phyloP scores from a whole-genome alignment of 2,329 filamentous ascomycete genomes.

The Dothiorella sarmentorum region DNA sequence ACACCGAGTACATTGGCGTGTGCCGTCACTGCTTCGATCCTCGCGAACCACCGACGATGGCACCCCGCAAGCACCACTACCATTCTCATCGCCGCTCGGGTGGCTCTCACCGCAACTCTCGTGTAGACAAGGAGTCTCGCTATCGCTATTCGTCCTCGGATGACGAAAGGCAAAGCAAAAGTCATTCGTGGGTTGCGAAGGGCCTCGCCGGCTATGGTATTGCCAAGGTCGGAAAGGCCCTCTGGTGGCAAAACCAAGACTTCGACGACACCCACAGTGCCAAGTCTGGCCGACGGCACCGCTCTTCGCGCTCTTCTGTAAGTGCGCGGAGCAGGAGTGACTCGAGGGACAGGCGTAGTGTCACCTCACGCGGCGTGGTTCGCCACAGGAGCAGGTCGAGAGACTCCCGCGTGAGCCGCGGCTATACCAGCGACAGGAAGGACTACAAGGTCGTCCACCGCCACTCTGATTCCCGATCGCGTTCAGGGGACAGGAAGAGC shows the following conservation, averaged over 20 bases:
- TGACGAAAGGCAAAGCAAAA: conserved; percentile 47
- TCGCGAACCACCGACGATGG: conserved; percentile 52
- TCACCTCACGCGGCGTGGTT: conserved; percentile 44
- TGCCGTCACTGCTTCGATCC: conserved; percentile 65
- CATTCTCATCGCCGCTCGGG: conserved; percentile 44
- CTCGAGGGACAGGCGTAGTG: conserved; percentile 41
- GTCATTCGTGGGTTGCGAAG: conserved; percentile 51
- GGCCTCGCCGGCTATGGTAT: conserved; percentile 54
- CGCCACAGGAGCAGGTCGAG: conserved; percentile 38
- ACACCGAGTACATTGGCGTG: conserved; percentile 64
- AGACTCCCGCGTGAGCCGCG: conserved; percentile 32
- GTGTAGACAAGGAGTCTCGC: conserved; percentile 59
- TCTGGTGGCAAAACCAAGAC: conserved; percentile 51
- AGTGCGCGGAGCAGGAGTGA: conserved; percentile 33
- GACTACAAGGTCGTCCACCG: conserved; percentile 34
- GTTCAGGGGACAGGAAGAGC: conserved; percentile 36
- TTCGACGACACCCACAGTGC: conserved; percentile 61
- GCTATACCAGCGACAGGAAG: conserved; percentile 31
- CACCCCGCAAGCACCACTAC: conserved; percentile 60
- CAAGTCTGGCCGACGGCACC: conserved; percentile 48
- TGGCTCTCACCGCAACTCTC: conserved; percentile 41
- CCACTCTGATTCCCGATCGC: conserved; percentile 42
- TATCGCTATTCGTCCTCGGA: conserved; percentile 53
- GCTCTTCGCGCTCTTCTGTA: conserved; percentile 30
- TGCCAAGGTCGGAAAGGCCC: conserved; percentile 50